A percentile compares a stretch with the other conserved stretches of the same genome.
Evolutionary conservation across 148 eudicot genomes (phyloP).

Genomic region (Persicaria tinctoria): DNA sequence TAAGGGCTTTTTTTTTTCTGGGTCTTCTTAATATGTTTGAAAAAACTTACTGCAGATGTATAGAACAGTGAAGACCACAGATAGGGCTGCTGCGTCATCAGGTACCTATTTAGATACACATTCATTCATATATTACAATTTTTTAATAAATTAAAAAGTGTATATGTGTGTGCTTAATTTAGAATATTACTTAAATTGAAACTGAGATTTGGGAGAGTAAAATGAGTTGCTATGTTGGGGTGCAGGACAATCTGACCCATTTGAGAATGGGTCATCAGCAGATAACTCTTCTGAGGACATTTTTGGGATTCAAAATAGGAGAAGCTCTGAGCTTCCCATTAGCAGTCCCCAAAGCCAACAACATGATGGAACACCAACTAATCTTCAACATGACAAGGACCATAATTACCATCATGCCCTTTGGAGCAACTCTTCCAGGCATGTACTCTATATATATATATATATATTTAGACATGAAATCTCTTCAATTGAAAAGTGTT

Average conservation of each 20-base stretch:
- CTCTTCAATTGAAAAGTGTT: neutral
- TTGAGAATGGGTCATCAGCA: constrained; percentile 84
- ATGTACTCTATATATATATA: neutral
- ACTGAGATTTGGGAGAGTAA: neutral
- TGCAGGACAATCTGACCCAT: constrained; percentile 57
- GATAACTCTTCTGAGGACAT: constrained; percentile 80
- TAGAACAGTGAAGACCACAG: constrained; percentile 92
- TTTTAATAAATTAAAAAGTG: too few species aligned
- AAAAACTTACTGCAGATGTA: constrained; percentile 52
- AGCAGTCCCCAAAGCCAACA: constrained; percentile 15
- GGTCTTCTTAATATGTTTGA: neutral
- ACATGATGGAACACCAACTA: constrained; percentile 24
- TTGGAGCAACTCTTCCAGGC: constrained; percentile 90
- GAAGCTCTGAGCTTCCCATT: constrained; percentile 37
- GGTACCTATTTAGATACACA: constrained; percentile 30
- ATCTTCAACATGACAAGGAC: constrained; percentile 35
- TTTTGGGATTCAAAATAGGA: constrained; percentile 42
- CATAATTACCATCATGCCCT: constrained; percentile 32
- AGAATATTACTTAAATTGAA: neutral
- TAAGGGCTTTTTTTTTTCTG: neutral
- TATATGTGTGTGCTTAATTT: neutral
- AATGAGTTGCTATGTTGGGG: neutral
- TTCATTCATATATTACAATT: neutral
- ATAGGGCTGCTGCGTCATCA: constrained; percentile 76
- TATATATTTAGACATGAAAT: neutral